These are phyloP conservation scores for Tritrichomonas musculus DNA, from an alignment of 208 protist genomes.

Conservation along the genomic window DNA sequence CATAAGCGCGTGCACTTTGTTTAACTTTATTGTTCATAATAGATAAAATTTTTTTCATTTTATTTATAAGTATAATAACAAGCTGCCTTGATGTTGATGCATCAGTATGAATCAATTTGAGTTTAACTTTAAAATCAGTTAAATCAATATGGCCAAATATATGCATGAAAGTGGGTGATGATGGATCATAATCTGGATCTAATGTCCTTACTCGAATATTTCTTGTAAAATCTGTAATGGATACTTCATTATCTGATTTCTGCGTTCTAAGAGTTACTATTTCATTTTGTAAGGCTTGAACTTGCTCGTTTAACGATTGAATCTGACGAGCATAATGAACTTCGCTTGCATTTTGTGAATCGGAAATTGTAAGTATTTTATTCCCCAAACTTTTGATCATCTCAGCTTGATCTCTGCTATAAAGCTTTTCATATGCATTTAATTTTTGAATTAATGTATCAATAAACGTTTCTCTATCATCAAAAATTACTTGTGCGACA, in stretches of 20 bases:
- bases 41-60: neutral
- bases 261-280: neutral
- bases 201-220: neutral
- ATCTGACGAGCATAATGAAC: neutral
- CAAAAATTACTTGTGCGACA: neutral
- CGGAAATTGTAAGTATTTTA: neutral
- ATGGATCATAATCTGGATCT: neutral
- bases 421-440: neutral
- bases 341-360: neutral
- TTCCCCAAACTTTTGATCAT: neutral
- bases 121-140: neutral
- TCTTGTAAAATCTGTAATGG: neutral
- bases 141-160: neutral
- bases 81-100: neutral
- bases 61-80: neutral
- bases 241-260: neutral
- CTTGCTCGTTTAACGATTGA: neutral
- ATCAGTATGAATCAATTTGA: neutral
- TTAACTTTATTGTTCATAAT: neutral
- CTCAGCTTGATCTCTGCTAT: neutral
- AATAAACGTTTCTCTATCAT: neutral
- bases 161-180: neutral
- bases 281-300: neutral
- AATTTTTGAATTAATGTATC: conserved; percentile 14
- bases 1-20: neutral